These are phyloP conservation scores for Rheum nobile DNA, from an alignment of 148 eudicot species.

Conservation along the genomic window DNA sequence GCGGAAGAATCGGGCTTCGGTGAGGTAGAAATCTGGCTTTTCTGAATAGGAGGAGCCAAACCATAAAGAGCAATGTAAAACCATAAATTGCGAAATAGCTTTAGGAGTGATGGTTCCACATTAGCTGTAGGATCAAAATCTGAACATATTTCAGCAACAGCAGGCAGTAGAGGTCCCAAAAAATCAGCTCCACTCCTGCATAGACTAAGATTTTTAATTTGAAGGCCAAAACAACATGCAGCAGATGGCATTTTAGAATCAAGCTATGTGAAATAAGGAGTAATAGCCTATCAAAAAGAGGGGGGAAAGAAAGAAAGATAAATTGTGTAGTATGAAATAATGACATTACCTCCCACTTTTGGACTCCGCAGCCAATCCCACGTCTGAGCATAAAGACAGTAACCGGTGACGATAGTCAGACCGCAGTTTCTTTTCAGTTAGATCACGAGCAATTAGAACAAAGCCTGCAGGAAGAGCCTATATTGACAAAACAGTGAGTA, in stretches of 20 bases:
- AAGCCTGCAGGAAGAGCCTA: conserved; percentile 98
- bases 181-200: conserved; percentile 99
- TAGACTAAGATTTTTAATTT: neutral
- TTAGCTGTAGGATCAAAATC: conserved; percentile 80
- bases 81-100: conserved; percentile 95
- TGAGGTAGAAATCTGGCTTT: conserved; percentile 26
- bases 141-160: conserved; percentile 95
- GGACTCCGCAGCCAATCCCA: conserved; percentile 98
- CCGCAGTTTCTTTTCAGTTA: conserved; percentile 53
- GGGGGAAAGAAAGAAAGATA: too few relatives aligned
- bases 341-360: conserved; percentile 79
- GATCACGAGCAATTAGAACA: conserved; percentile 62
- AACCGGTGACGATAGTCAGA: conserved; percentile 86
- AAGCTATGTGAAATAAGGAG: neutral
- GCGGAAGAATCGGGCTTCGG: conserved; percentile 57
- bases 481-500: conserved; percentile 55
- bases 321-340: neutral
- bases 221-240: conserved; percentile 1
- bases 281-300: neutral
- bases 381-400: conserved; percentile 93
- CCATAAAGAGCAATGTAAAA: conserved; percentile 96
- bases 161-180: conserved; percentile 93
- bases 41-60: conserved; percentile 93
- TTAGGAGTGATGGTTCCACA: conserved; percentile 86
- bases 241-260: neutral